phyloP scores from a whole-genome alignment of 768 basidiomycete species.

The Rickenella mellea region DNA sequence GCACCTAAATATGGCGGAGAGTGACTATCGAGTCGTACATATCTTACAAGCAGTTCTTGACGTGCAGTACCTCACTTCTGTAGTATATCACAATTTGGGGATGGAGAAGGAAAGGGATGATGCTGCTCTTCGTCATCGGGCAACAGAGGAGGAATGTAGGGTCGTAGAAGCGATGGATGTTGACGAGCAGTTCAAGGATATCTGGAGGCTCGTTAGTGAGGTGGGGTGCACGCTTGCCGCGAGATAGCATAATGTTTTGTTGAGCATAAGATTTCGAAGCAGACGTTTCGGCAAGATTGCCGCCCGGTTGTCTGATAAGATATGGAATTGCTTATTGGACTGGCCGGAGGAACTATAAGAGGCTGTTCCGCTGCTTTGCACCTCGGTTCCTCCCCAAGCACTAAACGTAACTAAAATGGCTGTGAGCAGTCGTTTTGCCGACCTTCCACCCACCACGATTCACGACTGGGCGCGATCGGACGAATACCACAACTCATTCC shows the following conservation, averaged over 20 bases:
- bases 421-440: no score
- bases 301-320: no score
- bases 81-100: conserved; percentile 64
- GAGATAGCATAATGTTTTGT: conserved; percentile 9
- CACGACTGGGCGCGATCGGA: conserved; percentile 46
- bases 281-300: no score
- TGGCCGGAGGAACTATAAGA: no score
- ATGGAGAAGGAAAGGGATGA: conserved; percentile 45
- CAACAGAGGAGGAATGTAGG: conserved; percentile 31
- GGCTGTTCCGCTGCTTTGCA: no score
- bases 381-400: no score
- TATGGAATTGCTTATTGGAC: no score
- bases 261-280: background rate
- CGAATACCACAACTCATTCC: conserved; percentile 46
- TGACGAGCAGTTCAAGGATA: conserved; percentile 43
- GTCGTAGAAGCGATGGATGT: conserved; percentile 31
- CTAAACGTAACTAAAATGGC: no score
- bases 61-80: conserved; percentile 62
- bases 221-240: conserved; percentile 49
- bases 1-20: conserved; percentile 54
- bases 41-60: conserved; percentile 53
- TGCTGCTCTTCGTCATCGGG: conserved; percentile 37
- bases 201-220: conserved; percentile 48
- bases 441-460: conserved; percentile 9
- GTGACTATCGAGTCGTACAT: conserved; percentile 52